Evolutionary conservation across 116 monocot species (phyloP).

Genomic region (Cymodocea nodosa): DNA sequence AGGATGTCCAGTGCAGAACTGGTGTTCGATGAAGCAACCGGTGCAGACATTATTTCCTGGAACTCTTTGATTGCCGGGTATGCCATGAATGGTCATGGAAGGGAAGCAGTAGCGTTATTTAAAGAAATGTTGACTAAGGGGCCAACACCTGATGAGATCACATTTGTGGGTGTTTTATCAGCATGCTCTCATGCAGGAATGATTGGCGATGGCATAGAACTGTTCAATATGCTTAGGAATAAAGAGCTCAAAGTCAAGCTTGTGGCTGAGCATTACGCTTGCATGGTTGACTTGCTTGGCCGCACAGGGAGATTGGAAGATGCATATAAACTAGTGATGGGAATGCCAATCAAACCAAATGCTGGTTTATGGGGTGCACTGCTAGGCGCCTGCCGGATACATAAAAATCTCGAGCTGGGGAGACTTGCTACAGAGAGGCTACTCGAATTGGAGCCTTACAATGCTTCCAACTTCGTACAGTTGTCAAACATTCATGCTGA

Average conservation of each 20-base stretch:
- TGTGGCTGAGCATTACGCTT: slow-evolving; percentile 27
- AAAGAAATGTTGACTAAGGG: slow-evolving; percentile 10
- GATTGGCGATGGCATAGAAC: slow-evolving; percentile 17
- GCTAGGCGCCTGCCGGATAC: slow-evolving; percentile 17
- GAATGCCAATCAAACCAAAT: slow-evolving; percentile 11
- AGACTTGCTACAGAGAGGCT: slow-evolving; percentile 17
- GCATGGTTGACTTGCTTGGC: slow-evolving; percentile 25
- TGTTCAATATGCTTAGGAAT: slow-evolving; percentile 23
- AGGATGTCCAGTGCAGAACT: slow-evolving; percentile 10
- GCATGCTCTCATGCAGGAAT: slow-evolving; percentile 28
- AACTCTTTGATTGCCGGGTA: slow-evolving; percentile 32
- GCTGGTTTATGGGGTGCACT: slow-evolving; percentile 25
- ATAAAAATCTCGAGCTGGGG: slow-evolving; percentile 15
- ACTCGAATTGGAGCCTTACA: slow-evolving; percentile 12
- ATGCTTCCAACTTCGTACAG: slow-evolving; percentile 16
- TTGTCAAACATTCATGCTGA: slow-evolving; percentile 26
- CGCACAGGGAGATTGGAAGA: slow-evolving; percentile 23
- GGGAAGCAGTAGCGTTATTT: slow-evolving; percentile 13
- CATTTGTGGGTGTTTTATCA: slow-evolving; percentile 19
- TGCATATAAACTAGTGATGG: slow-evolving; percentile 15
- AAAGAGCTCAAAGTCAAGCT: slow-evolving; percentile 3
- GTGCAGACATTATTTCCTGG: slow-evolving; percentile 13
- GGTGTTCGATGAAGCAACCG: slow-evolving; percentile 6
- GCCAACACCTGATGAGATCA: slow-evolving; percentile 15
- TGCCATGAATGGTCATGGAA: slow-evolving; percentile 23